These are phyloP conservation scores for Proliferodiscus dingleyae DNA, from an alignment of 2,329 filamentous ascomycete genomes.

Conservation along the genomic window DNA sequence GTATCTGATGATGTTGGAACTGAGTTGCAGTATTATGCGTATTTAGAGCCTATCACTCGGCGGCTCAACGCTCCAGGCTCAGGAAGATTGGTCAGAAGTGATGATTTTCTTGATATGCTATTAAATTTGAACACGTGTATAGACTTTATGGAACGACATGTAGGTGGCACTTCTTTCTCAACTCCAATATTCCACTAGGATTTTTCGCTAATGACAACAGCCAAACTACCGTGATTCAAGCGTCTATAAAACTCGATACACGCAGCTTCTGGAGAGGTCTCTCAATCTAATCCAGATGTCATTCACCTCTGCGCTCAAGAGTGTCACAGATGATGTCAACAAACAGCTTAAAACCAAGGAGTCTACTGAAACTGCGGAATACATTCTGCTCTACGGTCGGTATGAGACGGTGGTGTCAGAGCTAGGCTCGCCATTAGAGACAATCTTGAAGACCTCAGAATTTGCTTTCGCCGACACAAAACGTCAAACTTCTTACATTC, in stretches of 20 bases:
- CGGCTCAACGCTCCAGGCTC: constrained; percentile 89
- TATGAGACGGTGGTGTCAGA: constrained; percentile 52
- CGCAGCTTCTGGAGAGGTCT: constrained; percentile 67
- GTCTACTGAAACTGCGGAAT: constrained; percentile 67
- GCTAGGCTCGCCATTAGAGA: constrained; percentile 57
- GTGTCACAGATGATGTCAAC: constrained; percentile 57
- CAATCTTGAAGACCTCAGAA: constrained; percentile 37
- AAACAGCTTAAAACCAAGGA: constrained; percentile 56
- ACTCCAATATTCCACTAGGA: neutral
- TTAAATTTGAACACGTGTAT: constrained; percentile 84
- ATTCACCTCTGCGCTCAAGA: constrained; percentile 34
- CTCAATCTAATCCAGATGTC: constrained; percentile 49
- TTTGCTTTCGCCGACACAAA: constrained; percentile 55
- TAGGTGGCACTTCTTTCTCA: constrained; percentile 38
- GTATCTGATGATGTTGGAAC: constrained; percentile 81
- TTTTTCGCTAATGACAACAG: constrained; percentile 36
- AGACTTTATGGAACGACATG: constrained; percentile 85
- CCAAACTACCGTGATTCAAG: constrained; percentile 81
- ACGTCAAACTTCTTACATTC: constrained; percentile 53
- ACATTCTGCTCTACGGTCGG: constrained; percentile 65
- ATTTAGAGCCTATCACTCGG: constrained; percentile 84
- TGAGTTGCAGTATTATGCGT: constrained; percentile 91
- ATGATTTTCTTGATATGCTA: constrained; percentile 84
- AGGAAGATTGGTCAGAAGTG: constrained; percentile 75
- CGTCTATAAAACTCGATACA: constrained; percentile 82